Evolutionary conservation across 345 rosid species (phyloP), one percentile per base, ranked within the genome.

Genomic region (Cardiospermum halicacabum): DNA sequence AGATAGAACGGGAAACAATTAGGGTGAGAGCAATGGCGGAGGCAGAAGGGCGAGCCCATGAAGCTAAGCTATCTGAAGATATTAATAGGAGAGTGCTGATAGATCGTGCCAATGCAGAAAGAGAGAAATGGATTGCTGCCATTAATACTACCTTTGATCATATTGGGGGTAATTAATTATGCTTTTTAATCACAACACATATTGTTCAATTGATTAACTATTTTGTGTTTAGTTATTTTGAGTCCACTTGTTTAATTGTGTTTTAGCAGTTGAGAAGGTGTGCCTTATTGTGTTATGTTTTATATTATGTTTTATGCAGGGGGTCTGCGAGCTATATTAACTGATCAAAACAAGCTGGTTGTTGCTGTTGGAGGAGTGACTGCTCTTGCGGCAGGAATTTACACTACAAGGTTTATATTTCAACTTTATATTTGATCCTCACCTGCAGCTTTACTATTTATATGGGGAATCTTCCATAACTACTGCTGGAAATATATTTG

Each of bases 41-140:
- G 76, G 99, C 97, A 59, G 97, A 91, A 81, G 99, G 96, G 73
- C 87, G 99, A 74, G 97, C 96, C 26, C 96, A 89, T 75, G 99
- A 94, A 66, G 91, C 92, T 4, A 94, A 88, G 87, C 85, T 94
- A 53, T 84, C 96, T 66, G 99, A 94, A 71, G 99, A 94, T 57
- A 91, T 94, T 50, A 90, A 94, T 64, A 77, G 99, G 72, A 70
- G 96, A 72, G 81, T 94, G 30, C 88, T 94, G 28, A 56, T 88
- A 45, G 99, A 94, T 81, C 96, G 92, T 72, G 97, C 99, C 48
- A 89, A 86, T 84, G 99, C 97, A 66, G 99, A 94, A 77, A 74
- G 96, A 76, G 99, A 91, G 75, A 94, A 94, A 80, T 89, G 95
- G 97, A 80, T 94, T 75, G 89, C 99, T 68, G 96, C 95, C 59